phyloP scores from a whole-genome alignment of 2,329 filamentous ascomycete species.

The Epichloe sibirici region DNA sequence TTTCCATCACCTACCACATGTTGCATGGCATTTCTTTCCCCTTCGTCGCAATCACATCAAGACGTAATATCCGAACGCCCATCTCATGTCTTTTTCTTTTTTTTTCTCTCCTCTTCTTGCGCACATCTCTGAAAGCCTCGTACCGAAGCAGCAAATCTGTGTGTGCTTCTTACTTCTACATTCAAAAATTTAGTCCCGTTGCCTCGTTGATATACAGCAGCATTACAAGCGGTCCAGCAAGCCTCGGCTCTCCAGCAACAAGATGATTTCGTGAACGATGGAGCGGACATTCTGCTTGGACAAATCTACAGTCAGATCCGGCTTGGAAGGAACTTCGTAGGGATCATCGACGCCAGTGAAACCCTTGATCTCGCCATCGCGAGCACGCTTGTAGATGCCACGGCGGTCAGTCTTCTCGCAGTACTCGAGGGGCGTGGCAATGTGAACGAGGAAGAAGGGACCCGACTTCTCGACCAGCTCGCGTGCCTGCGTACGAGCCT shows the following conservation, averaged over 20 bases:
- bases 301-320: conserved; percentile 73
- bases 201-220: background rate
- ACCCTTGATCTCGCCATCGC: conserved; percentile 85
- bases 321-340: conserved; percentile 73
- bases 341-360: conserved; percentile 98
- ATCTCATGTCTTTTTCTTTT: background rate
- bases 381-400: conserved; percentile 75
- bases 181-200: background rate
- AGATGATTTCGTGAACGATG: conserved; percentile 91
- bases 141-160: too few species aligned
- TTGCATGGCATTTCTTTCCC: background rate
- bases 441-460: conserved; percentile 89
- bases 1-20: background rate
- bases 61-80: background rate
- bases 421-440: conserved; percentile 83
- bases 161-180: too few species aligned
- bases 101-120: background rate
- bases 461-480: conserved; percentile 81
- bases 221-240: conserved; percentile 62
- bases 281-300: conserved; percentile 82
- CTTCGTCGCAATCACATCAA: background rate
- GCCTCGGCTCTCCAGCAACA: conserved; percentile 81
- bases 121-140: background rate
- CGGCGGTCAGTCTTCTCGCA: conserved; percentile 91
- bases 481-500: conserved; percentile 61